Evolutionary conservation across 345 rosid species (phyloP), one percentile per base, ranked within the genome.

Genomic region (Eucalyptus pauciflora): DNA sequence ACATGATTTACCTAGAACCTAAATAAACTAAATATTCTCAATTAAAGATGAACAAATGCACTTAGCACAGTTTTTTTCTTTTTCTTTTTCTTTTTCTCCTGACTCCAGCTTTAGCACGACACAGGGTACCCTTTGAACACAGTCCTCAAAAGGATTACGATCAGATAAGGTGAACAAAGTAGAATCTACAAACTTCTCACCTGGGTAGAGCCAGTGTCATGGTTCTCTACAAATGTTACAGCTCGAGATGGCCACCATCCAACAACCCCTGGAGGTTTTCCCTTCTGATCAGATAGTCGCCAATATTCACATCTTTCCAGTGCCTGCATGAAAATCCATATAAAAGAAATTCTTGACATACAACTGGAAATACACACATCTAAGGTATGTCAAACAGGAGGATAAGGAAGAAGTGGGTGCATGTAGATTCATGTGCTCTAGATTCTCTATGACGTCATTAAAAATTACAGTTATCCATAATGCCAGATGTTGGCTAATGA

Each of bases 231-330:
- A 89, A 97, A 97, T 88, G 98, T 97, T 88, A 97, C 97, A 90
- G 99, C 99, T 91, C 99, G 99, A 91, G 99, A 97, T 25, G 99
- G 99, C 99, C 99, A 97, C 99, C 99, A 97, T 88, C 99, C 99
- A 85, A 97, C 94, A 87, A 97, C 97, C 89, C 99, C 99, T 25
- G 99, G 98, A 91, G 99, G 99, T 92, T 95, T 96, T 90, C 98
- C 98, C 91, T 94, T 95, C 92, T 91, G 91, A 88, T 97, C 99
- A 49, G 99, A 95, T 92, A 97, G 93, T 92, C 99, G 94, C 99
- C 99, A 96, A 89, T 96, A 96, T 89, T 97, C 99, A 89, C 98
- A 94, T 91, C 93, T 95, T 89, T 94, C 96, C 92, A 97, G 93
- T 4, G 95, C 95, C 99, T 97, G 91, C 31, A 88, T 37, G 46